These are phyloP conservation scores for Gossypium aridum DNA, from an alignment of 441 rosid species.

Conservation along the genomic window DNA sequence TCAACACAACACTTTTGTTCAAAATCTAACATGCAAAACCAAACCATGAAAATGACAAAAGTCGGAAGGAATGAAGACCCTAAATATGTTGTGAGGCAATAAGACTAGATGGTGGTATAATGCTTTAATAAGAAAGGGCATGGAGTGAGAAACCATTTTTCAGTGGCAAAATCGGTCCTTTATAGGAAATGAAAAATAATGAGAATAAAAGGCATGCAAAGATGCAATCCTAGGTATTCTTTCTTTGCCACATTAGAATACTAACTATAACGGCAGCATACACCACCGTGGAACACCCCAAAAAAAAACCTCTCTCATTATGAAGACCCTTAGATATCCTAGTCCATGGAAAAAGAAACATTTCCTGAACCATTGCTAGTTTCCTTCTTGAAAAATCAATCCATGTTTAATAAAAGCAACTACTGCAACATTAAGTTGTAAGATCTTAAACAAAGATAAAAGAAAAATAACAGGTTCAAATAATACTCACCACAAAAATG, in stretches of 20 bases:
- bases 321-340: not conserved
- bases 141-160: not conserved
- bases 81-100: not conserved
- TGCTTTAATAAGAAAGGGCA: not conserved
- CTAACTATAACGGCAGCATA: not conserved
- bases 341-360: not conserved
- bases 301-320: not conserved
- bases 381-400: not conserved
- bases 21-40: not conserved
- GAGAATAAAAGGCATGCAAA: not conserved
- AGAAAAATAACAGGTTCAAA: not conserved
- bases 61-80: not conserved
- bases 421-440: not conserved
- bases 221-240: not conserved
- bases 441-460: not conserved
- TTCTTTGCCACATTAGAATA: not conserved
- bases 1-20: not conserved
- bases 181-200: not conserved
- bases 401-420: not conserved
- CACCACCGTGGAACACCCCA: not conserved
- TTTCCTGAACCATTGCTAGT: not conserved
- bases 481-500: slow-evolving; percentile 56
- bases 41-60: not conserved
- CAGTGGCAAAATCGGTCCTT: not conserved
- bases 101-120: not conserved